phyloP scores from a whole-genome alignment of 192 early-diverging fungal genomes.

The Ambispora gerdemannii region DNA sequence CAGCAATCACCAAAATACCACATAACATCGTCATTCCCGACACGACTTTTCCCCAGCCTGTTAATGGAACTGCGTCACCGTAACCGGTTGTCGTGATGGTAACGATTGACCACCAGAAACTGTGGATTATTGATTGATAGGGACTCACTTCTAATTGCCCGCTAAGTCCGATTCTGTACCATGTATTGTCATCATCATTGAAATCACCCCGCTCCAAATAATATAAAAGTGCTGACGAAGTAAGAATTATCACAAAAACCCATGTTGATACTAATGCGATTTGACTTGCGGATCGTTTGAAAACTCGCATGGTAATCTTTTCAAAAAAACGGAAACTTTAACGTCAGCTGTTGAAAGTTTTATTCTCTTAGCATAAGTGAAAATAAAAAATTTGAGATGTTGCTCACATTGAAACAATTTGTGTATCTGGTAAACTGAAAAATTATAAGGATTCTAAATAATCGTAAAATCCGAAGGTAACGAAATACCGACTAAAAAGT shows the following conservation, averaged over 20 bases:
- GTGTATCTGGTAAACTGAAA: neutral
- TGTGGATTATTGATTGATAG: slow-evolving; percentile 50
- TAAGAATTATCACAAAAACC: slow-evolving; percentile 8
- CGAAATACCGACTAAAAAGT: neutral
- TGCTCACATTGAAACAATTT: slow-evolving; percentile 13
- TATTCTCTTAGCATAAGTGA: too few species aligned
- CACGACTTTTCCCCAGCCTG: slow-evolving; percentile 47
- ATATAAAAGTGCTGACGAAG: slow-evolving; percentile 25
- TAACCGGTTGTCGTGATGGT: slow-evolving; percentile 56
- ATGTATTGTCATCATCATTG: neutral
- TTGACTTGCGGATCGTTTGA: slow-evolving; percentile 27
- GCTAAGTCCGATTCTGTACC: slow-evolving; percentile 11
- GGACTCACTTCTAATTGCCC: slow-evolving; percentile 39
- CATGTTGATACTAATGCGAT: slow-evolving; percentile 23
- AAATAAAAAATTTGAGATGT: too few species aligned
- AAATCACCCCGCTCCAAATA: slow-evolving; percentile 27
- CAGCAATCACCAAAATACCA: slow-evolving; percentile 54
- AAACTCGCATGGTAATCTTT: slow-evolving; percentile 19
- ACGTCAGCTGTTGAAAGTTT: too few species aligned
- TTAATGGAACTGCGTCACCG: slow-evolving; percentile 51
- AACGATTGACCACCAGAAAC: slow-evolving; percentile 52
- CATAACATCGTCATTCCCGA: slow-evolving; percentile 49
- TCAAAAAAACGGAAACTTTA: too few species aligned
- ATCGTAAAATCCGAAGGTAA: neutral
- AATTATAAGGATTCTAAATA: slow-evolving; percentile 6